Base-by-base conservation (phyloP, 108 stramenopile genomes). In the Nitzschia palea region DNA sequence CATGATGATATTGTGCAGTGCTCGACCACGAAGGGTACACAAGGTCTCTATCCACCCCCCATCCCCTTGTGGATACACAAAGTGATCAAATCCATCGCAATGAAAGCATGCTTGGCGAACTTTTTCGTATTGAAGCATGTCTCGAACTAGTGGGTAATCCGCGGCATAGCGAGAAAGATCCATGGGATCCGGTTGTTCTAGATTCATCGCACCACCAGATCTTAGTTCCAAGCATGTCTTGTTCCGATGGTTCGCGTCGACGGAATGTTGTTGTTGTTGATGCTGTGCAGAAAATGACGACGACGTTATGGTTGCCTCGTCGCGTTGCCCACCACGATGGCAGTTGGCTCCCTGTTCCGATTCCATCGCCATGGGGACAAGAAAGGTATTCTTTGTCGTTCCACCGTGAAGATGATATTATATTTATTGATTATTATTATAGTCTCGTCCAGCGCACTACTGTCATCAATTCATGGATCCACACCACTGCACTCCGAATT, bases 11-110 rank as follows among this genome's bases (percentile, higher is more conserved):
- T 44, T 40, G 63, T 74, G 61, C 54, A 80, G 42, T 2, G 79
- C 79, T 40, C 79, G 61, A 1, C 71, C 78, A 34, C 63, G 51
- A 5, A 53, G 25, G 22, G 68, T 45, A 25, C 73, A 64, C 6
- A 79, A 35, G 0, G 71, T 68, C 29, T n/a, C 18, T 14, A 40
- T 29, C 78, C 72, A 80, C n/a, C 79, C 73, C 22, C 54, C 62
- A 33, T 57, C 70, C 37, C 73, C 69, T 42, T 74, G 69, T 25
- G 73, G 67, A 28, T 63, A 73, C 0, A 9, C 30, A 4, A 50
- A 43, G 35, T 78, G 77, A 15, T 58, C 52, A 12, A 31, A 53
- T 36, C 77, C 77, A n/a, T 71, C 70, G 18, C 47, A 48, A 18
- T 20, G 47, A 48, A 48, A 48, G n/a, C 47, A 48, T 4, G 47